Evolutionary conservation across 345 rosid genomes (phyloP).

Genomic region (Barbarea vulgaris): DNA sequence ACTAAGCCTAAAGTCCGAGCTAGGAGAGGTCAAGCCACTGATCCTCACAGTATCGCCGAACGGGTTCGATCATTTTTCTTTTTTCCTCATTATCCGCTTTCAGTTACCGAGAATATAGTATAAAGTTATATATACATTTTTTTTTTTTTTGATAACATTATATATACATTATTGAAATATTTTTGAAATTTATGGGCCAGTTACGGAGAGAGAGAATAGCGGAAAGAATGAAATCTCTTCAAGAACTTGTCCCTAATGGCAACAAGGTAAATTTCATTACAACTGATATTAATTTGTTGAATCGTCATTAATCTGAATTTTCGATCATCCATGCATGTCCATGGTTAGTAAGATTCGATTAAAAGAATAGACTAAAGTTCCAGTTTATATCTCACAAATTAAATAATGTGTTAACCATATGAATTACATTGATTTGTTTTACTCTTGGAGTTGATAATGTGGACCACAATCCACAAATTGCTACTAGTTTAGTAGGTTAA

Average conservation of each 20-base stretch:
- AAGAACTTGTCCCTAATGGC: conserved; percentile 95
- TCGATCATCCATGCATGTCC: neutral
- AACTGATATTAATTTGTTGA: neutral
- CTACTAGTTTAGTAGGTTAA: conserved; percentile 27
- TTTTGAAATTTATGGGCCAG: conserved; percentile 46
- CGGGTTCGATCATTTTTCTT: conserved; percentile 48
- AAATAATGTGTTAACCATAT: conserved; percentile 13
- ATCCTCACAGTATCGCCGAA: conserved; percentile 98
- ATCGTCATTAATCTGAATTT: neutral
- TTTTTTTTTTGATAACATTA: too few species aligned
- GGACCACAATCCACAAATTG: conserved; percentile 29
- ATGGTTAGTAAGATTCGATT: neutral
- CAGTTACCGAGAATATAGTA: conserved; percentile 24
- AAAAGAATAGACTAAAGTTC: neutral
- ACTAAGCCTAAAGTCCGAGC: conserved; percentile 85
- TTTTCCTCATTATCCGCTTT: neutral
- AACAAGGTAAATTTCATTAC: conserved; percentile 64
- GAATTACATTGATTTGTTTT: conserved; percentile 19
- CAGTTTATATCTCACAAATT: neutral
- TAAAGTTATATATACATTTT: neutral
- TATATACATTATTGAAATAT: neutral
- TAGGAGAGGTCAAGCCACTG: conserved; percentile 98
- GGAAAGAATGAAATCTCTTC: conserved; percentile 96
- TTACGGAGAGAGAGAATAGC: conserved; percentile 97
- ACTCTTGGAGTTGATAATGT: conserved; percentile 31